These are phyloP conservation scores for Castanea crenata DNA, from an alignment of 306 rosid species.

Conservation along the genomic window DNA sequence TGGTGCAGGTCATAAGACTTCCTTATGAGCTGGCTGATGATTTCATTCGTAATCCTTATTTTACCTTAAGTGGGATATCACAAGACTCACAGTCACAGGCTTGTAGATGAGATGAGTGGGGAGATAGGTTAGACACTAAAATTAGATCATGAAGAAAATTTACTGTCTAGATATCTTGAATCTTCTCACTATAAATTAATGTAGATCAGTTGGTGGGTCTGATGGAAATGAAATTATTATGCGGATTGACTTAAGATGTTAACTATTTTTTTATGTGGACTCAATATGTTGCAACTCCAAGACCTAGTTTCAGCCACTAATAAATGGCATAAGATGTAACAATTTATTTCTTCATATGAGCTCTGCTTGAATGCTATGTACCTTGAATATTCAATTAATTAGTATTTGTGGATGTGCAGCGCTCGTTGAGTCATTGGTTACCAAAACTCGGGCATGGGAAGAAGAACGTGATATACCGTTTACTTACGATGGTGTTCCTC, in stretches of 20 bases:
- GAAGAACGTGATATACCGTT: constrained; percentile 81
- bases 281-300: not conserved
- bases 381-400: not conserved
- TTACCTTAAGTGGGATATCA: not conserved
- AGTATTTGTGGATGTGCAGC: constrained; percentile 54
- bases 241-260: not conserved
- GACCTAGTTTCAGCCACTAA: not conserved
- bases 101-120: constrained; percentile 1
- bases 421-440: constrained; percentile 86
- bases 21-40: not conserved
- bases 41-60: not conserved
- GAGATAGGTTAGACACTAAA: not conserved
- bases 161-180: no score
- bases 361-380: constrained; percentile 14
- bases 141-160: not conserved
- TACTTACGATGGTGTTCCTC: constrained; percentile 92
- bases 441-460: constrained; percentile 97
- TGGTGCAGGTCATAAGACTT: not conserved
- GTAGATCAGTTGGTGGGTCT: constrained; percentile 2
- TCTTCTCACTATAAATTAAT: not conserved
- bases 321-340: constrained; percentile 7
- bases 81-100: not conserved
- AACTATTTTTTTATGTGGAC: constrained; percentile 1
- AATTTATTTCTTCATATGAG: not conserved
- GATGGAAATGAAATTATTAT: constrained; percentile 1